These are phyloP conservation scores for Hymenochaete sp. DNA, from an alignment of 1,284 basidiomycete genomes.

Conservation along the genomic window DNA sequence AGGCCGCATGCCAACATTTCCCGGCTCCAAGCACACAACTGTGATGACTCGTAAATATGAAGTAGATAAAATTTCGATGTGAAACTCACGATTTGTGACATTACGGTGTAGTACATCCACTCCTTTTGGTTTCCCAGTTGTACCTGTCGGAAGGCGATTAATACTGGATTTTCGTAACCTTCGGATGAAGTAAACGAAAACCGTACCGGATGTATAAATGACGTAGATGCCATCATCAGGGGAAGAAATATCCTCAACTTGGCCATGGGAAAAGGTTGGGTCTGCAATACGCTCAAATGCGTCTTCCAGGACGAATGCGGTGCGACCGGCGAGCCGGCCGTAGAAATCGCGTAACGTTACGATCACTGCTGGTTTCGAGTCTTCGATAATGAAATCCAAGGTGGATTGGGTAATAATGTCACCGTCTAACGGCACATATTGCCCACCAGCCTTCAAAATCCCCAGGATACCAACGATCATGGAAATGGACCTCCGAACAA, in stretches of 20 bases:
- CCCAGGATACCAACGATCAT: slow-evolving; percentile 50
- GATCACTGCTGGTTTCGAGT: slow-evolving; percentile 37
- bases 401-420: slow-evolving; percentile 47
- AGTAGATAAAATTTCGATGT: neutral
- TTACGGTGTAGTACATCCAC: slow-evolving; percentile 50
- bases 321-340: slow-evolving; percentile 29
- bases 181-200: neutral
- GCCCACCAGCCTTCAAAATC: slow-evolving; percentile 46
- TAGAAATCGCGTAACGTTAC: slow-evolving; percentile 40
- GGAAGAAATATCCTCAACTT: slow-evolving; percentile 33
- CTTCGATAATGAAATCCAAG: slow-evolving; percentile 41
- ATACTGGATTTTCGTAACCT: slow-evolving; percentile 10
- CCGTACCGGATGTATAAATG: slow-evolving; percentile 52
- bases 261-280: slow-evolving; percentile 24
- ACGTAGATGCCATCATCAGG: slow-evolving; percentile 44
- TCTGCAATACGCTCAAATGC: slow-evolving; percentile 22
- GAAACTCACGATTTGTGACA: slow-evolving; percentile 44
- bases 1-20: slow-evolving; percentile 46
- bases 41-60: slow-evolving; percentile 11
- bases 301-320: slow-evolving; percentile 38
- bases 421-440: slow-evolving; percentile 51
- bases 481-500: slow-evolving; percentile 44
- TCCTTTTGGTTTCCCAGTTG: slow-evolving; percentile 50
- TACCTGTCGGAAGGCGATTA: slow-evolving; percentile 33
- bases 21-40: slow-evolving; percentile 48